Evolutionary conservation across 768 basidiomycete genomes (phyloP).

Genomic region (Termitomyces heimii): DNA sequence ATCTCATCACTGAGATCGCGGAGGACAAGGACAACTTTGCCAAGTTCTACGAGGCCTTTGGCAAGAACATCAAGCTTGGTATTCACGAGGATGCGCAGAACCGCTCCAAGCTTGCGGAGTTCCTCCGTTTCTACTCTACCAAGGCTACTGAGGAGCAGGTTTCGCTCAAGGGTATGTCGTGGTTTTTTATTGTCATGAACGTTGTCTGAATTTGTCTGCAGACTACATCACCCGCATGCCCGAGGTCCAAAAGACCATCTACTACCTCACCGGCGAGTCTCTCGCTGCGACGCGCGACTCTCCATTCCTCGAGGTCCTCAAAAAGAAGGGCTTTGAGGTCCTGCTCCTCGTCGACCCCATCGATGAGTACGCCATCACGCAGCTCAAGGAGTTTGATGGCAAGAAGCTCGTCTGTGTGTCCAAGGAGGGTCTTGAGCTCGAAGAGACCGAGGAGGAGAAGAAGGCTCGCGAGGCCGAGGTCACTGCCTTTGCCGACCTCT

Average conservation of each 20-base stretch:
- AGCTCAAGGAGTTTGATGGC: slow-evolving; percentile 98
- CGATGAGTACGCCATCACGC: slow-evolving; percentile 97
- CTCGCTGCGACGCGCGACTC: slow-evolving; percentile 87
- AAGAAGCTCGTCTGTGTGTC: slow-evolving; percentile 98
- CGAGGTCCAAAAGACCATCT: slow-evolving; percentile 97
- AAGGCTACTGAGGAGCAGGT: slow-evolving; percentile 87
- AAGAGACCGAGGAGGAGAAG: slow-evolving; percentile 99
- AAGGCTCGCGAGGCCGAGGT: slow-evolving; percentile 79
- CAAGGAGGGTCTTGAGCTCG: slow-evolving; percentile 98
- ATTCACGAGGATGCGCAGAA: slow-evolving; percentile 99
- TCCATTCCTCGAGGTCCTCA: slow-evolving; percentile 98
- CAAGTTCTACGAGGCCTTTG: slow-evolving; percentile 98
- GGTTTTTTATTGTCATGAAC: not conserved
- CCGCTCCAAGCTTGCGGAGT: slow-evolving; percentile 98
- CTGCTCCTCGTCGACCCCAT: slow-evolving; percentile 97
- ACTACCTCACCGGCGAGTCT: slow-evolving; percentile 99
- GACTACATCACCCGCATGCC: slow-evolving; percentile 99
- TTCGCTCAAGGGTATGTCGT: slow-evolving; percentile 77
- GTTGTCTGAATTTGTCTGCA: slow-evolving; percentile 19
- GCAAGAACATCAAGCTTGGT: slow-evolving; percentile 99
- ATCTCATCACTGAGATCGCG: slow-evolving; percentile 91
- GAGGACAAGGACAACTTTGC: slow-evolving; percentile 99
- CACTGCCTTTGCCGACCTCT: slow-evolving; percentile 79
- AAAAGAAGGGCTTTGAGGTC: slow-evolving; percentile 99
- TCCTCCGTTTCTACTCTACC: slow-evolving; percentile 97